Evolutionary conservation across 768 basidiomycete species (phyloP).

Genomic region (Panus rudis): DNA sequence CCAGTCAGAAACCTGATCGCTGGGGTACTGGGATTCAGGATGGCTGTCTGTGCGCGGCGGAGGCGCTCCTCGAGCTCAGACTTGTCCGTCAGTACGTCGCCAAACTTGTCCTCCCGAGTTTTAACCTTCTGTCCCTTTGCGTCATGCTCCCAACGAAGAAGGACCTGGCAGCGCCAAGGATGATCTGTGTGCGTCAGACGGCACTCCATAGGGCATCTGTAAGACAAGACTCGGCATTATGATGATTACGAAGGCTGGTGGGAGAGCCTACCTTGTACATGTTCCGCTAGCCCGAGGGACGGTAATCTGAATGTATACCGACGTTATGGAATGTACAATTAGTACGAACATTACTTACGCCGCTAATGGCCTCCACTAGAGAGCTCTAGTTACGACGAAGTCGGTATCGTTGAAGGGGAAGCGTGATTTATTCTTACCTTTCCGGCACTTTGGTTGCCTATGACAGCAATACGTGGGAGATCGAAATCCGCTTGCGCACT

Average conservation of each 20-base stretch:
- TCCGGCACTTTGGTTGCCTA: slow-evolving; percentile 44
- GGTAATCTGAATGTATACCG: slow-evolving; percentile 35
- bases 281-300: slow-evolving; percentile 24
- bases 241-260: no score
- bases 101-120: slow-evolving; percentile 28
- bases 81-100: slow-evolving; percentile 32
- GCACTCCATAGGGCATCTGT: slow-evolving; percentile 26
- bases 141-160: slow-evolving; percentile 34
- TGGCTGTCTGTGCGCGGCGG: slow-evolving; percentile 52
- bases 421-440: slow-evolving; percentile 15
- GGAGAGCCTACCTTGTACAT: slow-evolving; percentile 24
- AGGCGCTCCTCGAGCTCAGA: slow-evolving; percentile 42
- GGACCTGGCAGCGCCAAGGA: slow-evolving; percentile 30
- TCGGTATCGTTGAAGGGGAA: not conserved
- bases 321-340: slow-evolving; percentile 28
- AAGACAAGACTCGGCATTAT: no score
- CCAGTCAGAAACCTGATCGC: slow-evolving; percentile 7
- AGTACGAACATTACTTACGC: slow-evolving; percentile 5
- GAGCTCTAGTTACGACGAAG: slow-evolving; percentile 8
- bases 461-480: slow-evolving; percentile 23
- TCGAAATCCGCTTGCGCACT: slow-evolving; percentile 17
- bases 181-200: slow-evolving; percentile 16
- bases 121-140: slow-evolving; percentile 21
- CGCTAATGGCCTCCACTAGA: slow-evolving; percentile 11
- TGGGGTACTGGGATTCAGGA: slow-evolving; percentile 37